Evolutionary conservation across 306 rosid species (phyloP).

Genomic region (Adenanthera pavonina): DNA sequence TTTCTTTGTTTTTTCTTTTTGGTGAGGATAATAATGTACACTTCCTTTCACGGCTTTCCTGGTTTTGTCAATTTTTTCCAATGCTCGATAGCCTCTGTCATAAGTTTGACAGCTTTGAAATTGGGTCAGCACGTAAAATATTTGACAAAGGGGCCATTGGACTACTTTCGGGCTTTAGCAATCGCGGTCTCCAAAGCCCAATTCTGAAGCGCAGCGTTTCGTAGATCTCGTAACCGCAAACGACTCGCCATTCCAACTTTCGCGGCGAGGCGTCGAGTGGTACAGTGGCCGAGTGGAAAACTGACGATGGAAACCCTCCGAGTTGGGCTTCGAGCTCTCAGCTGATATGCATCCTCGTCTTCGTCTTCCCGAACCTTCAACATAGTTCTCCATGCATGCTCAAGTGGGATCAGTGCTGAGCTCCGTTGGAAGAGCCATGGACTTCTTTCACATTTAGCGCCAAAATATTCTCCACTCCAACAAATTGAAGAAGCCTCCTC

Average conservation of each 20-base stretch:
- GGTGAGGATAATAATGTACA: too few relatives aligned
- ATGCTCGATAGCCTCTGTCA: too few relatives aligned
- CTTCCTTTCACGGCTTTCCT: too few relatives aligned
- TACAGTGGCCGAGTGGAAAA: background rate
- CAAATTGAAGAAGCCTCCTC: background rate
- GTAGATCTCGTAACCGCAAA: too few relatives aligned
- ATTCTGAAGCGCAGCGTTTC: background rate
- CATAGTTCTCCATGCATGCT: background rate
- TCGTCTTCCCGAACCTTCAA: slow-evolving; percentile 2
- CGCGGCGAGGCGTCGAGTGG: background rate
- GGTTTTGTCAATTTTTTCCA: too few relatives aligned
- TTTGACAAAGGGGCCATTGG: background rate
- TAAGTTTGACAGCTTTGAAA: too few relatives aligned
- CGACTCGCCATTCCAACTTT: background rate
- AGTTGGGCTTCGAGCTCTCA: slow-evolving; percentile 1
- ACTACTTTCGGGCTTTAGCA: background rate
- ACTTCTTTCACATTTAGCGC: background rate
- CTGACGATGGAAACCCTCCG: slow-evolving; percentile 19
- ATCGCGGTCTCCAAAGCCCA: background rate
- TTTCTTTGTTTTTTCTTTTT: too few relatives aligned
- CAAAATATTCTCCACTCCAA: background rate
- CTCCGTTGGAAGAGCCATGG: background rate
- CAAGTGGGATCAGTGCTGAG: background rate
- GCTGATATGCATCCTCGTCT: background rate
- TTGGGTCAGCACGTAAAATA: too few relatives aligned